phyloP scores from a whole-genome alignment of 2,329 filamentous ascomycete species.

The Calonectria pseudoreteaudii region DNA sequence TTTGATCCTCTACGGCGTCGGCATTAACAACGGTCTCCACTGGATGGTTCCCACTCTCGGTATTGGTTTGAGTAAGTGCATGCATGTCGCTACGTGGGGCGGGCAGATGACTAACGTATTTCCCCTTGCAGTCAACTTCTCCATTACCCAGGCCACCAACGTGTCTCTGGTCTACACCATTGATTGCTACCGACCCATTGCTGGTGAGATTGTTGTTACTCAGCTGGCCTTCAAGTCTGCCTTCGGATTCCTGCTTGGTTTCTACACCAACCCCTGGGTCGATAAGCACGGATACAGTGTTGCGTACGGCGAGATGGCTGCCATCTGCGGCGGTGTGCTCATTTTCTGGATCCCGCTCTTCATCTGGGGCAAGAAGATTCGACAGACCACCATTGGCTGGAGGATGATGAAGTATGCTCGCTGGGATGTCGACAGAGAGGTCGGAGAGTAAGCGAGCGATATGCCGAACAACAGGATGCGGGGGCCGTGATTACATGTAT shows the following conservation, averaged over 20 bases:
- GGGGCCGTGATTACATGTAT: not conserved
- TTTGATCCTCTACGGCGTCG: constrained; percentile 26
- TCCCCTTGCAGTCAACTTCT: constrained; percentile 29
- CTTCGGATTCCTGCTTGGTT: constrained; percentile 67
- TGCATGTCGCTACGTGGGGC: not conserved
- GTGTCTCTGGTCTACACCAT: constrained; percentile 35
- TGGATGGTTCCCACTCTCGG: constrained; percentile 38
- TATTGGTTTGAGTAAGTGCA: constrained; percentile 53
- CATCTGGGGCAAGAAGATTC: constrained; percentile 58
- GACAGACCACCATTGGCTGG: constrained; percentile 16
- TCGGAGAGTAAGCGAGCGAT: constrained; percentile 28
- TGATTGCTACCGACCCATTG: constrained; percentile 33
- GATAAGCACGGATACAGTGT: constrained; percentile 56
- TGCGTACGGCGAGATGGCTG: constrained; percentile 66
- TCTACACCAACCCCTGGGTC: constrained; percentile 70
- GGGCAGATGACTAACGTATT: constrained; percentile 46
- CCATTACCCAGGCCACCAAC: constrained; percentile 33
- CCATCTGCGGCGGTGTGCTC: constrained; percentile 59
- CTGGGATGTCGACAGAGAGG: constrained; percentile 31
- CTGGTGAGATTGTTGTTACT: constrained; percentile 35
- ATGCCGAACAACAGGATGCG: not conserved
- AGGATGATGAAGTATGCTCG: constrained; percentile 25
- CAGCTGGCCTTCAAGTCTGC: constrained; percentile 62
- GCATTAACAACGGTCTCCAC: constrained; percentile 30
- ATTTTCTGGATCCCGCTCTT: constrained; percentile 61